Evolutionary conservation across 2,329 filamentous ascomycete genomes (phyloP).

Genomic region (Paecilomyces sp.): DNA sequence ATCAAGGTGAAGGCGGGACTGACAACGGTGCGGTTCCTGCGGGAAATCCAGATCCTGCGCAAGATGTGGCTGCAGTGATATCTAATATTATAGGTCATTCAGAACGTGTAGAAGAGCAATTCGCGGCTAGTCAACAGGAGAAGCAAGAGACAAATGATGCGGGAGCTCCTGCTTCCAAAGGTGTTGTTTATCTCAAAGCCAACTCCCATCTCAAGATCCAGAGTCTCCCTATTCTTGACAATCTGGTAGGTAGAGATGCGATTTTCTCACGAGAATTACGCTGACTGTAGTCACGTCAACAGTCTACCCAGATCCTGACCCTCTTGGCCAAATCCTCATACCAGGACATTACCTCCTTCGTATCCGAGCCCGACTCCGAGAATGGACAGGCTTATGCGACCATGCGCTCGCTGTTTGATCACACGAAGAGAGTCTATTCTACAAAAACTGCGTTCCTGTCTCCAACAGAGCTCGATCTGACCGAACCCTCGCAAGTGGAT

Average conservation of each 20-base stretch:
- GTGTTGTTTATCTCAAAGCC: conserved; percentile 33
- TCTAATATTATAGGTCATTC: conserved; percentile 38
- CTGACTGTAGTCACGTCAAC: not conserved
- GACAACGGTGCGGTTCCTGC: conserved; percentile 13
- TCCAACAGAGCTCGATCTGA: conserved; percentile 45
- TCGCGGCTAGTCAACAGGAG: conserved; percentile 27
- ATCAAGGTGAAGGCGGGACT: conserved; percentile 13
- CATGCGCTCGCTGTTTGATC: conserved; percentile 56
- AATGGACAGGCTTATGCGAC: conserved; percentile 56
- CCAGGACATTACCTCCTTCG: conserved; percentile 50
- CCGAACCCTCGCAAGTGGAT: conserved; percentile 47
- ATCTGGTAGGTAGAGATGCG: conserved; percentile 41
- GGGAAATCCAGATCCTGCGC: conserved; percentile 18
- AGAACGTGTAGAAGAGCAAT: conserved; percentile 34
- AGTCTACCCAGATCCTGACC: conserved; percentile 54
- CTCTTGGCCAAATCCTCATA: conserved; percentile 52
- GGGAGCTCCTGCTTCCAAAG: conserved; percentile 17
- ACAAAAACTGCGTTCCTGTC: conserved; percentile 51
- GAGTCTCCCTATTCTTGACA: conserved; percentile 55
- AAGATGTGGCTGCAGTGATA: conserved; percentile 33
- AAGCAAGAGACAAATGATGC: conserved; percentile 17
- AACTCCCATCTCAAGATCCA: conserved; percentile 48
- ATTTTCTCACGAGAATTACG: conserved; percentile 5
- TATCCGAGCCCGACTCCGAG: conserved; percentile 48
- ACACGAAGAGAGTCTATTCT: conserved; percentile 56